Evolutionary conservation across 495 filamentous ascomycete genomes (phyloP).

Genomic region (Xylaria grammica): DNA sequence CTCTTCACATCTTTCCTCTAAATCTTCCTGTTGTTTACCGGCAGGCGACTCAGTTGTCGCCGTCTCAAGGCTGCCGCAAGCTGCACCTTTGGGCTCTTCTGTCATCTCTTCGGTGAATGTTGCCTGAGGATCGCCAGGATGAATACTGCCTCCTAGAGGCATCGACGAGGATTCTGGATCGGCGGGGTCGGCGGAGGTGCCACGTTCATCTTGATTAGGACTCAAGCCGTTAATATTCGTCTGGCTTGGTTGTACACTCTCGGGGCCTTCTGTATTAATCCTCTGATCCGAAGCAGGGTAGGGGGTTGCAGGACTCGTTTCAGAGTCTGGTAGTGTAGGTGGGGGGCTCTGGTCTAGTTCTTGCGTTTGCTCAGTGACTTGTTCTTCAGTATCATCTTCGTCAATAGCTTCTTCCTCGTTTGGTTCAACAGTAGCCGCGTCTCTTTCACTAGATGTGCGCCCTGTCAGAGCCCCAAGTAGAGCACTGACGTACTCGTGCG

Average conservation of each 20-base stretch:
- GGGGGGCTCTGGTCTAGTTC: neutral
- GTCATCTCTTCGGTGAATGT: neutral
- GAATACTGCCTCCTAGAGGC: neutral
- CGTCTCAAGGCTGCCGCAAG: neutral
- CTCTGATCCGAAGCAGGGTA: neutral
- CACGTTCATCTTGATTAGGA: neutral
- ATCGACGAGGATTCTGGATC: neutral
- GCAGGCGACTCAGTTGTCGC: neutral
- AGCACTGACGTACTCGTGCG: constrained; percentile 44
- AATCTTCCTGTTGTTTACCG: neutral
- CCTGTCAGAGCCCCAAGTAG: constrained; percentile 46
- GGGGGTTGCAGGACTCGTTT: neutral
- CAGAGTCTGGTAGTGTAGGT: neutral
- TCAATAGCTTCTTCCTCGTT: constrained; percentile 28
- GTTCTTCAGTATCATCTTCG: constrained; percentile 31
- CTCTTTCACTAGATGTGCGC: constrained; percentile 18
- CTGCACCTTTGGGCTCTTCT: neutral
- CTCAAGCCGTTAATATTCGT: neutral
- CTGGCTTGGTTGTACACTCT: neutral
- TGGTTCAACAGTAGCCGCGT: neutral
- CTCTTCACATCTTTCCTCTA: constrained; percentile 30
- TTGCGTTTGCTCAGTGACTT: neutral
- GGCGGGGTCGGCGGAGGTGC: neutral
- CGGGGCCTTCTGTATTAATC: neutral
- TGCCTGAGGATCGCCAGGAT: neutral